Evolutionary conservation across 345 rosid species (phyloP).

Genomic region (Pistacia atlantica): DNA sequence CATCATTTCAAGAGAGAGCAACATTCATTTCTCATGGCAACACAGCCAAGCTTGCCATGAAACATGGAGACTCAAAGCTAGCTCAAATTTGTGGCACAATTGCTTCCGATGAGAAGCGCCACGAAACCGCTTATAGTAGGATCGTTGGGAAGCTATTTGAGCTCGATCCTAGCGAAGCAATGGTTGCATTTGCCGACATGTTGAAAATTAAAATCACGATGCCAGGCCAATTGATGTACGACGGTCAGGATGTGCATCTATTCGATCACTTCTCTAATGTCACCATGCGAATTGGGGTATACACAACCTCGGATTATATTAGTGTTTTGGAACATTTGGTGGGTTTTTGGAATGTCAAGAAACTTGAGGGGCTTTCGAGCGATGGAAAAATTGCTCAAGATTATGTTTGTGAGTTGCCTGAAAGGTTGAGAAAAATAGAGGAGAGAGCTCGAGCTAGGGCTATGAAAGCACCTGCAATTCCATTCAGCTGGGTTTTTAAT

Average conservation of each 20-base stretch:
- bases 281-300: slow-evolving; percentile 36
- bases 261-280: slow-evolving; percentile 36
- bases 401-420: background rate
- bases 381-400: slow-evolving; percentile 36
- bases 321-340: slow-evolving; percentile 39
- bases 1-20: slow-evolving; percentile 34
- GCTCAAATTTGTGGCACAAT: slow-evolving; percentile 32
- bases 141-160: slow-evolving; percentile 41
- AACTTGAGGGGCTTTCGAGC: slow-evolving; percentile 25
- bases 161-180: slow-evolving; percentile 30
- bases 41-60: slow-evolving; percentile 40
- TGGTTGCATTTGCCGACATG: slow-evolving; percentile 36
- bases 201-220: slow-evolving; percentile 45
- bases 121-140: slow-evolving; percentile 40
- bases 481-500: slow-evolving; percentile 19
- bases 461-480: background rate
- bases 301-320: slow-evolving; percentile 36
- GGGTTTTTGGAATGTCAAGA: slow-evolving; percentile 26
- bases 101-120: slow-evolving; percentile 38
- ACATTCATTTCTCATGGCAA: slow-evolving; percentile 35
- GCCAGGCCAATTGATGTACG: slow-evolving; percentile 40
- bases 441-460: slow-evolving; percentile 15
- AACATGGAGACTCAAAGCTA: slow-evolving; percentile 33
- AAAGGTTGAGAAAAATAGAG: slow-evolving; percentile 28
- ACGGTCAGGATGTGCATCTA: slow-evolving; percentile 34